Conservation (phyloP, 75 land plant species). For the Pinus taeda region DNA sequence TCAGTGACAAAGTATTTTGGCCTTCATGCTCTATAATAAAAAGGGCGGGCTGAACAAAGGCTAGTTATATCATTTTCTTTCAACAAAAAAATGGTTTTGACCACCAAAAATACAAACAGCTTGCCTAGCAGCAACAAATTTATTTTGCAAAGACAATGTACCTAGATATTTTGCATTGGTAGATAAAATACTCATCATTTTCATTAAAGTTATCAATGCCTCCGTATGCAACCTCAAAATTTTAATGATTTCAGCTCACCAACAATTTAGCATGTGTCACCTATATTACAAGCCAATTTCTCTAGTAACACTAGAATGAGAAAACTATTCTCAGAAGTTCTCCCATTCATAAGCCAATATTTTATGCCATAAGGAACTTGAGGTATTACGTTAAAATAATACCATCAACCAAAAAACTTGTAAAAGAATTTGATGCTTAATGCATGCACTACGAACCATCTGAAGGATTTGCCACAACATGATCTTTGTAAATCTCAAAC, state of each 20-base stretch:
- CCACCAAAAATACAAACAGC: too few relatives aligned
- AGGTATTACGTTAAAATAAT: neutral
- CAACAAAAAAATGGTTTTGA: too few relatives aligned
- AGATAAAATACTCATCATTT: neutral
- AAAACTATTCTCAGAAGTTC: neutral
- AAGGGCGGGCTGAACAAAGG: too few relatives aligned
- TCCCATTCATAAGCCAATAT: neutral
- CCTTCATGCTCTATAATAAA: too few relatives aligned
- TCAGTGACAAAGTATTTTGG: too few relatives aligned
- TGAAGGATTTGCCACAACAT: neutral
- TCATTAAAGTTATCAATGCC: neutral
- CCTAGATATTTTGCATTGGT: too few relatives aligned
- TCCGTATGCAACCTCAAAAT: neutral
- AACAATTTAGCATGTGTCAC: neutral
- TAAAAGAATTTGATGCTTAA: neutral
- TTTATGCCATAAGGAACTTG: neutral
- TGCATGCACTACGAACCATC: neutral
- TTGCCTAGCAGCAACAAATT: too few relatives aligned
- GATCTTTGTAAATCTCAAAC: conserved; percentile 65
- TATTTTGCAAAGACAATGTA: too few relatives aligned
- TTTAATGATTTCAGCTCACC: neutral
- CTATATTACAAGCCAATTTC: conserved; percentile 6
- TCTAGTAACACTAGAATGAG: neutral
- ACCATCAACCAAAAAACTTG: neutral
- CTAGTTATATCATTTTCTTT: too few relatives aligned